Conservation (phyloP, 2,329 filamentous ascomycete genomes). For the Tolypocladium ophioglossoides region DNA sequence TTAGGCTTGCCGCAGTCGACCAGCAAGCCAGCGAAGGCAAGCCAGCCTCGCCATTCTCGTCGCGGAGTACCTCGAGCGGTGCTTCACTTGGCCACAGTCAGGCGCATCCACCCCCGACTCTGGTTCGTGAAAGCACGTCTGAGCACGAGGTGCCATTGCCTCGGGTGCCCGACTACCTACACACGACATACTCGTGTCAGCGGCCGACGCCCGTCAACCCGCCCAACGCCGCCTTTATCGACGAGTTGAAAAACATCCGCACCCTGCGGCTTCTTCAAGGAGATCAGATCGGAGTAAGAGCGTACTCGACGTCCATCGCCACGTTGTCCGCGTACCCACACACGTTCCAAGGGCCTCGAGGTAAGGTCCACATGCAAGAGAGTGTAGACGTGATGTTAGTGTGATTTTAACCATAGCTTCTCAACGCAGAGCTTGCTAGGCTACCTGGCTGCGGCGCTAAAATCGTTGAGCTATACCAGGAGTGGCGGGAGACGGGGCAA, state of each 20-base stretch:
- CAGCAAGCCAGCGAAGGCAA: constrained; percentile 1
- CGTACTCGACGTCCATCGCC: constrained; percentile 82
- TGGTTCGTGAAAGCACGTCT: constrained; percentile 64
- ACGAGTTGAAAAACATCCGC: constrained; percentile 63
- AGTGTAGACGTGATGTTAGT: background rate
- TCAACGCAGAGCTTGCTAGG: constrained; percentile 31
- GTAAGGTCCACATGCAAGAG: constrained; percentile 17
- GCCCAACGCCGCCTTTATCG: constrained; percentile 67
- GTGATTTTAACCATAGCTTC: background rate
- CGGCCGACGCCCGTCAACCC: constrained; percentile 59
- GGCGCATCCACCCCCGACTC: constrained; percentile 15
- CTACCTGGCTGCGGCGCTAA: constrained; percentile 77
- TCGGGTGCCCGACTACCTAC: constrained; percentile 55
- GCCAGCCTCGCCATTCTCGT: background rate
- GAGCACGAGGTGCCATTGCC: constrained; percentile 62
- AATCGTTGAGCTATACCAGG: constrained; percentile 65
- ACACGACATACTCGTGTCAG: constrained; percentile 63
- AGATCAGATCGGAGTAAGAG: constrained; percentile 71
- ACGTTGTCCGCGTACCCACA: constrained; percentile 71
- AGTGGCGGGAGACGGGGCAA: constrained; percentile 53
- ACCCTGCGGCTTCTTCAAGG: constrained; percentile 58
- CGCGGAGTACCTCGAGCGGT: background rate
- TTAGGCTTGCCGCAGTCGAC: constrained; percentile 12
- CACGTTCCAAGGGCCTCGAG: constrained; percentile 26
- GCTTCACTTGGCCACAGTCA: background rate